Base-by-base conservation (phyloP, 345 rosid genomes). In the Rhizophora mangle region DNA sequence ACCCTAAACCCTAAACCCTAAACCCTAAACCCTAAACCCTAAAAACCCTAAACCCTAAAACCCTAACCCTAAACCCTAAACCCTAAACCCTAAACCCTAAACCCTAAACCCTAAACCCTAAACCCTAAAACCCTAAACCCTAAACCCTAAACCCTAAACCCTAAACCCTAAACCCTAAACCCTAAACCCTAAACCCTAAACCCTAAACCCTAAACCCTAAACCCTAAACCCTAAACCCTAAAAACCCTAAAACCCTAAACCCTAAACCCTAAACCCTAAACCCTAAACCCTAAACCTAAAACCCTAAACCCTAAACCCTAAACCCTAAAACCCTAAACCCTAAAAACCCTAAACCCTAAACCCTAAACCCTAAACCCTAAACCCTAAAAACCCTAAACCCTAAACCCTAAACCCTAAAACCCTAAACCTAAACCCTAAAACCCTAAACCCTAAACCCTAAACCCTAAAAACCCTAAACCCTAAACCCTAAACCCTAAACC, bases 241-340 rank as follows among this genome's bases (percentile, higher is more conserved):
- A 55, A 15, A 29, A 71, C n/a, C n/a, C n/a, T n/a, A n/a, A n/a
- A 24, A 69, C 72, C 69, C 69, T 52, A 51, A 65, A 65, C 69
- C 69, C 69, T 52, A 65, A 69, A 69, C 64, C 72, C 72, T 47
- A 69, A 69, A 69, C 72, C 72, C 72, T 69, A 46, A 69, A 43
- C 72, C 72, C 31, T 20, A 60, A 69, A 43, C 72, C 72, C 49
- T 29, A 60, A 60, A 58, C 58, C 72, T 30, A 22, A 60, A 47
- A 39, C 59, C 60, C 30, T 19, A 46, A 60, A 58, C 60, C 60
- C 31, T 20, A 30, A 52, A 52, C 55, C 60, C 20, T 30, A 30
- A 52, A 58, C 69, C 60, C 18, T 51, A 52, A 46, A 57, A 60
- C 49, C 30, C 30, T 46, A 46, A 64, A 65, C 49, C 30, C 47